These are phyloP conservation scores for Piper longum DNA, from an alignment of 164 flowering plant species.

Conservation along the genomic window DNA sequence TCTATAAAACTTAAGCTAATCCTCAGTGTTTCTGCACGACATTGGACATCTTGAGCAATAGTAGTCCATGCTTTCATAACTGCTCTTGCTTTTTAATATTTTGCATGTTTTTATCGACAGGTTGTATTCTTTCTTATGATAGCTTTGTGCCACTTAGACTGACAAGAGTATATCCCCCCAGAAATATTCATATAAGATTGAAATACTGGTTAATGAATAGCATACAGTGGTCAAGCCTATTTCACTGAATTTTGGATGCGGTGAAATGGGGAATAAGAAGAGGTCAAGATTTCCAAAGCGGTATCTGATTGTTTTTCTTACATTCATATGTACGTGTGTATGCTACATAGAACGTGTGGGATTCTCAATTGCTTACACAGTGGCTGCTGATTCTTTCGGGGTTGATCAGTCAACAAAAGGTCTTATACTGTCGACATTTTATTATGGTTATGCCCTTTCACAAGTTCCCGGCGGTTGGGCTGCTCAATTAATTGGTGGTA, in stretches of 20 bases:
- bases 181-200: too few relatives aligned
- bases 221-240: too few relatives aligned
- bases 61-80: too few relatives aligned
- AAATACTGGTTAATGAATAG: too few relatives aligned
- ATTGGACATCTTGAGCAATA: too few relatives aligned
- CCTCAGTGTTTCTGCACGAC: too few relatives aligned
- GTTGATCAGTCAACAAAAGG: constrained; percentile 74
- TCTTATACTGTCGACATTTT: constrained; percentile 69
- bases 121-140: too few relatives aligned
- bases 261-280: background rate
- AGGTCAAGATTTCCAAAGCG: constrained; percentile 41
- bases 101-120: too few relatives aligned
- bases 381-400: constrained; percentile 75
- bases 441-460: constrained; percentile 80
- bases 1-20: too few relatives aligned
- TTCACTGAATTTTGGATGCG: background rate
- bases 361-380: constrained; percentile 84
- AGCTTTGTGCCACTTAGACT: too few relatives aligned
- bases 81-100: too few relatives aligned
- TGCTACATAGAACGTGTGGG: constrained; percentile 91
- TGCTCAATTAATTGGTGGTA: constrained; percentile 75
- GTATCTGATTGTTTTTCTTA: constrained; percentile 61
- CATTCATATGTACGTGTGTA: constrained; percentile 65
- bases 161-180: too few relatives aligned
- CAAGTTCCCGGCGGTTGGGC: constrained; percentile 96